Evolutionary conservation across 306 rosid genomes (phyloP).

Genomic region (Acacia acuminata): DNA sequence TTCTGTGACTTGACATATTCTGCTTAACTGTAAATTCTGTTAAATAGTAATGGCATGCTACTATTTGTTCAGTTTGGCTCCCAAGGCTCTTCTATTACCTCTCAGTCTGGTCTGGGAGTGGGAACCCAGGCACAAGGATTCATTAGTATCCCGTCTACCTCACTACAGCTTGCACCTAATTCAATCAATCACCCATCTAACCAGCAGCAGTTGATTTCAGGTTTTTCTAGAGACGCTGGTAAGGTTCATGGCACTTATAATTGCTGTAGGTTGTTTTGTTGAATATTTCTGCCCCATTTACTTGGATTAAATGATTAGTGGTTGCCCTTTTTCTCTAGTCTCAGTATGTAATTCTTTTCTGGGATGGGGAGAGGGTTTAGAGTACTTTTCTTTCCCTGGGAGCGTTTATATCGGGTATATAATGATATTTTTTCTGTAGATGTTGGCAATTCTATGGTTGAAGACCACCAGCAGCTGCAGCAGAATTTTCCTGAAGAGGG

Average conservation of each 20-base stretch:
- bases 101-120: conserved; percentile 78
- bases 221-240: conserved; percentile 73
- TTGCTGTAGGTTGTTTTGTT: background rate
- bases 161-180: conserved; percentile 75
- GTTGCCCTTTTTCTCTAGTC: conserved; percentile 13
- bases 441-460: conserved; percentile 50
- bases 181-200: conserved; percentile 71
- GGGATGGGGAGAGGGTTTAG: conserved; percentile 15
- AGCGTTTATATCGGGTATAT: conserved; percentile 4
- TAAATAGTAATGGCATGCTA: conserved; percentile 28
- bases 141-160: conserved; percentile 58
- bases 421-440: conserved; percentile 50
- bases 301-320: conserved; percentile 1
- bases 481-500: conserved; percentile 64
- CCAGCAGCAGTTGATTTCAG: conserved; percentile 62
- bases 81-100: conserved; percentile 64
- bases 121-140: conserved; percentile 80
- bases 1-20: background rate
- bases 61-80: conserved; percentile 75
- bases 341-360: background rate
- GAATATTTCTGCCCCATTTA: conserved; percentile 9
- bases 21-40: conserved; percentile 9
- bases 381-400: conserved; percentile 11
- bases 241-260: conserved; percentile 16
- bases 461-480: conserved; percentile 59